Conservation (phyloP, 495 filamentous ascomycete species). For the Astrocystis sublimbata region DNA sequence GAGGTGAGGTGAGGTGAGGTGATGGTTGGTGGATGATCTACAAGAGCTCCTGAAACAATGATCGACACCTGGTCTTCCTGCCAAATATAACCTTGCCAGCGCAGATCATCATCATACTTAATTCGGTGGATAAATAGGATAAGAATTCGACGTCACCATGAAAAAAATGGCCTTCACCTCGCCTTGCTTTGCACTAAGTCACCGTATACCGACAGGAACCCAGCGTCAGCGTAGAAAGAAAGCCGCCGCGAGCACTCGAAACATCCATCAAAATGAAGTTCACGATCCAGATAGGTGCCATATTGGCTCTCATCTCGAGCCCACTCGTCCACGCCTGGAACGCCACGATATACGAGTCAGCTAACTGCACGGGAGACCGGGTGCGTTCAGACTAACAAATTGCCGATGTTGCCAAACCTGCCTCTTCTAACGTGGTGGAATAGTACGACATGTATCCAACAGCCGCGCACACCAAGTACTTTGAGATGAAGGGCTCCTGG, state of each 20-base stretch:
- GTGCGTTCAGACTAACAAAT: conserved; percentile 6
- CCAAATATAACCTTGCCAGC: not conserved
- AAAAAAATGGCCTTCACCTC: not conserved
- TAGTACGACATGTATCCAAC: conserved; percentile 17
- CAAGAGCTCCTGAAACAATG: conserved; percentile 18
- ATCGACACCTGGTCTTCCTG: conserved; percentile 2
- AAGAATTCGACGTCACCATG: not conserved
- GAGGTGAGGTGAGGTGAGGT: not conserved
- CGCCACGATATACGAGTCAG: conserved; percentile 19
- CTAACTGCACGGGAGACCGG: conserved; percentile 13
- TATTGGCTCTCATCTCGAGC: conserved; percentile 15
- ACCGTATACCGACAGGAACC: not conserved
- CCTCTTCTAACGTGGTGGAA: not conserved
- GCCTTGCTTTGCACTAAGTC: not conserved
- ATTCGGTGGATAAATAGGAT: not conserved
- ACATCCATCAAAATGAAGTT: conserved; percentile 14
- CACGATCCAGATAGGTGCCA: conserved; percentile 4
- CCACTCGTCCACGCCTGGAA: conserved; percentile 15
- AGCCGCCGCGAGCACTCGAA: not conserved
- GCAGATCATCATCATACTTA: conserved; percentile 11
- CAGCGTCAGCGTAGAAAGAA: not conserved
- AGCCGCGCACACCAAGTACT: conserved; percentile 18
- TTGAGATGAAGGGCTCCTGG: conserved; percentile 22
- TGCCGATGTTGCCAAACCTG: not conserved
- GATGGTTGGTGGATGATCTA: conserved; percentile 9